Conservation (phyloP, 2,329 filamentous ascomycete genomes). For the Zymoseptoria pseudotritici region DNA sequence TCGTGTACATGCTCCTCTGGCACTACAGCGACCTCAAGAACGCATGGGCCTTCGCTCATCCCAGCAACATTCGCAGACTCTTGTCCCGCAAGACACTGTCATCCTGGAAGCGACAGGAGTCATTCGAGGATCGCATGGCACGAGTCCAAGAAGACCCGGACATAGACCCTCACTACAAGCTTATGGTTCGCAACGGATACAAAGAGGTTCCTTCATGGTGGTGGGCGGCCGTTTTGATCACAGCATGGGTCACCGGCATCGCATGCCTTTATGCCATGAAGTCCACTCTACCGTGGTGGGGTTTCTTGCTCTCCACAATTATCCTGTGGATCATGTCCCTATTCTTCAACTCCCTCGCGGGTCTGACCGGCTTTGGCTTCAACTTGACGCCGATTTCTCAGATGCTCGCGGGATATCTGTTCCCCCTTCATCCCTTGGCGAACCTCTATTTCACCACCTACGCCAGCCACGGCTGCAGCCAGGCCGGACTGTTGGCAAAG, state of each 20-base stretch:
- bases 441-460: conserved; percentile 28
- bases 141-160: conserved; percentile 19
- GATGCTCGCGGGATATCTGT: conserved; percentile 44
- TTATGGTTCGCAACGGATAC: conserved; percentile 27
- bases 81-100: conserved; percentile 15
- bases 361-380: conserved; percentile 32
- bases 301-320: conserved; percentile 23
- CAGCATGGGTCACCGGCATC: conserved; percentile 20
- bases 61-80: conserved; percentile 17
- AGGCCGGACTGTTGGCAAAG: conserved; percentile 25
- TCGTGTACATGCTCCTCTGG: conserved; percentile 35
- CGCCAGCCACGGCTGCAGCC: conserved; percentile 27
- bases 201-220: conserved; percentile 28
- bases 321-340: conserved; percentile 12
- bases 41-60: conserved; percentile 28
- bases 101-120: conserved; percentile 23
- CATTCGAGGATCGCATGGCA: conserved; percentile 15
- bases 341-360: background rate
- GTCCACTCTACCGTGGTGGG: conserved; percentile 29
- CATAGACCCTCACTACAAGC: conserved; percentile 28
- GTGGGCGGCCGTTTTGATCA: conserved; percentile 21
- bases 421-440: conserved; percentile 32
- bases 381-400: conserved; percentile 38
- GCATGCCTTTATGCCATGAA: conserved; percentile 23
- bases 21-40: conserved; percentile 32